A percentile compares a stretch with the other conserved stretches of the same genome.
phyloP scores from a whole-genome alignment of 148 eudicot species.

The Rheum nobile region DNA sequence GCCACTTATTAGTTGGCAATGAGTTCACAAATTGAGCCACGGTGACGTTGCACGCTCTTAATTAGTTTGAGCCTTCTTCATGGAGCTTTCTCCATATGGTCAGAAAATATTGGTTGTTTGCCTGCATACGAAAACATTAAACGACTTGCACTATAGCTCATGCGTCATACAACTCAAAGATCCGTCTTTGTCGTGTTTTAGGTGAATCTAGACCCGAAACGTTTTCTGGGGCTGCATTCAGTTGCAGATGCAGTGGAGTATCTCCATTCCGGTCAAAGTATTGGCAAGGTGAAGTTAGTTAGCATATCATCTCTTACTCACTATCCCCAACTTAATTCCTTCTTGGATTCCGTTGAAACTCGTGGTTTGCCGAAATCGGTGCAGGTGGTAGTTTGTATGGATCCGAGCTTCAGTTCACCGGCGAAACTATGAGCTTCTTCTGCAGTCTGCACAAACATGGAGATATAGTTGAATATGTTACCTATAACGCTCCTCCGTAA shows the following conservation, averaged over 20 bases:
- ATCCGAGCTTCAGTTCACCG: slow-evolving; percentile 41
- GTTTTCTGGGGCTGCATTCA: slow-evolving; percentile 69
- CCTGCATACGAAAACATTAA: no score
- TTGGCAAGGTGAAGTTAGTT: slow-evolving; percentile 57
- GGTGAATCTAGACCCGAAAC: slow-evolving; percentile 70
- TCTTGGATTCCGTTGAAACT: neutral
- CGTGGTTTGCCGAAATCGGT: neutral
- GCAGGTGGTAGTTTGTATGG: slow-evolving; percentile 84
- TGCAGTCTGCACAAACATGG: no score
- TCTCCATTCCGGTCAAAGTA: slow-evolving; percentile 88
- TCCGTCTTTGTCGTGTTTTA: slow-evolving; percentile 15
- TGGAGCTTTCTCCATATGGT: no score
- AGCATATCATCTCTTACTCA: neutral
- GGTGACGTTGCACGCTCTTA: no score
- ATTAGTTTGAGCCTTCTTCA: no score
- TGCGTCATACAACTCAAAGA: neutral
- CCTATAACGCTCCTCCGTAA: no score
- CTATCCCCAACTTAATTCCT: no score
- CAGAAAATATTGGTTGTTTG: no score
- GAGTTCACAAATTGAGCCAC: no score
- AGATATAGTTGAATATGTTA: no score
- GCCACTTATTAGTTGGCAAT: no score
- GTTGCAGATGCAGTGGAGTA: slow-evolving; percentile 94
- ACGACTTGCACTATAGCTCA: no score
- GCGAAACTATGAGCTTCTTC: slow-evolving; percentile 45